A percentile compares a stretch with the other conserved stretches of the same genome.
These are phyloP conservation scores for Allomyces macrogynus DNA, from an alignment of 192 early-diverging fungal species.

Conservation along the genomic window DNA sequence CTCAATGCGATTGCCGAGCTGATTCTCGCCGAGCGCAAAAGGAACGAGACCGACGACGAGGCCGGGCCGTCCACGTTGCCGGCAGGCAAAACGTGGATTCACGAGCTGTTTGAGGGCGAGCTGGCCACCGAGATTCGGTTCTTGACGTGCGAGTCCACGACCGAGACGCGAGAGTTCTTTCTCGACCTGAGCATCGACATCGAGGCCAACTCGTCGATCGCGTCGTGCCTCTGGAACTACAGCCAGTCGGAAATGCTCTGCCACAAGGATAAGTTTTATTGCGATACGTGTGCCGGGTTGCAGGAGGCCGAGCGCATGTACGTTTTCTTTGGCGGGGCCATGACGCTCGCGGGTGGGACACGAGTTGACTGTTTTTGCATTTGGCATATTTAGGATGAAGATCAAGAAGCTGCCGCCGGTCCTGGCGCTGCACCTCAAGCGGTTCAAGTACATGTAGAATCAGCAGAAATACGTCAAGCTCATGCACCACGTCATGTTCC, in stretches of 20 bases:
- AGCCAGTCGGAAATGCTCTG: conserved; percentile 86
- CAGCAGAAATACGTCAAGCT: conserved; percentile 83
- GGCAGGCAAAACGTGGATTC: conserved; percentile 57
- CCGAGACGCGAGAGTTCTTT: conserved; percentile 43
- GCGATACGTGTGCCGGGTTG: conserved; percentile 77
- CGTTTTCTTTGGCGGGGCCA: no score
- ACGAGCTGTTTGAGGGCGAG: conserved; percentile 83
- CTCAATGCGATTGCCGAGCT: conserved; percentile 84
- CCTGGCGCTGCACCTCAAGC: conserved; percentile 82
- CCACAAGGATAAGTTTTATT: conserved; percentile 96
- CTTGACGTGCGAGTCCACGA: conserved; percentile 69
- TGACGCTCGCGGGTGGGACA: no score
- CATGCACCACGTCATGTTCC: conserved; percentile 82
- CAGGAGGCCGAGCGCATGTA: conserved; percentile 90
- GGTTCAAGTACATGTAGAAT: conserved; percentile 93
- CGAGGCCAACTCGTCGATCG: conserved; percentile 85
- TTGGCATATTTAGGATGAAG: conserved; percentile 61
- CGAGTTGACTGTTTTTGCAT: no score
- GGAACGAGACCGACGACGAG: conserved; percentile 5
- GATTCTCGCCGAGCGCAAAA: conserved; percentile 1
- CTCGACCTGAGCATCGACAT: conserved; percentile 93
- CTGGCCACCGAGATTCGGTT: conserved; percentile 94
- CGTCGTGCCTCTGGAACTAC: conserved; percentile 80
- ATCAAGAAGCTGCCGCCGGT: conserved; percentile 85
- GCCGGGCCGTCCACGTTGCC: background rate